A percentile compares a stretch with the other conserved stretches of the same genome.
Conservation (phyloP, 345 rosid genomes). For the Hypericum androsaemum region DNA sequence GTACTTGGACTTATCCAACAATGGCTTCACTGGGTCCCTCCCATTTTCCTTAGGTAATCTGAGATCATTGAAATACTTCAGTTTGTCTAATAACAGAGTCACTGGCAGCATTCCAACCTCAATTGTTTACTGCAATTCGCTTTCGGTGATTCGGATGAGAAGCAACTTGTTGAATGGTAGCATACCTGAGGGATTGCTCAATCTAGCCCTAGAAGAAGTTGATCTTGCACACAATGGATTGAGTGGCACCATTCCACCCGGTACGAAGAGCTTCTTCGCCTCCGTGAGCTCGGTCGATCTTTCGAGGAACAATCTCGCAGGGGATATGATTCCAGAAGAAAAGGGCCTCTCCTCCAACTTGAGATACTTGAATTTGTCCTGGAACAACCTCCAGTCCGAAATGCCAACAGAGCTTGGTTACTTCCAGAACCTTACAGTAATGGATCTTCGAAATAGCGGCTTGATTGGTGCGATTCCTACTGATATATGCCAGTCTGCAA, state of each 20-base stretch:
- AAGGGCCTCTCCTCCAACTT: constrained; percentile 51
- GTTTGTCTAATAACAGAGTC: constrained; percentile 52
- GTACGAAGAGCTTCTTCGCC: constrained; percentile 45
- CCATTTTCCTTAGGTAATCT: constrained; percentile 48
- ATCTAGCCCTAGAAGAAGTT: constrained; percentile 57
- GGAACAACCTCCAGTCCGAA: constrained; percentile 58
- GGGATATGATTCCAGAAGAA: constrained; percentile 48
- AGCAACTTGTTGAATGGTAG: constrained; percentile 51
- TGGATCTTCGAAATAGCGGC: constrained; percentile 54
- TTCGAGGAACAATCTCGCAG: constrained; percentile 56
- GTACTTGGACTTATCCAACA: constrained; percentile 54
- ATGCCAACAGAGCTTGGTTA: constrained; percentile 67
- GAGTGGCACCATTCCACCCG: constrained; percentile 50
- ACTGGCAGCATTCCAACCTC: constrained; percentile 55
- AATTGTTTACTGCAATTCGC: constrained; percentile 35
- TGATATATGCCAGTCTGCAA: constrained; percentile 61
- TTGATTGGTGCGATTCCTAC: constrained; percentile 55
- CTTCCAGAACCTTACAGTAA: constrained; percentile 47
- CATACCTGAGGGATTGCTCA: constrained; percentile 54
- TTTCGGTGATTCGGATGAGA: constrained; percentile 38
- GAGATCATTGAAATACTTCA: constrained; percentile 37
- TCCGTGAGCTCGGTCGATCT: constrained; percentile 49
- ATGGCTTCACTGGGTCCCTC: constrained; percentile 46
- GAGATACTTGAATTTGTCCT: constrained; percentile 68
- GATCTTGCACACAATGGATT: constrained; percentile 57